Percentiles rank a stretch among this genome's conserved stretches.
Evolutionary conservation across 805 yeast genomes (phyloP).

Genomic region (Saturnispora hagleri): DNA sequence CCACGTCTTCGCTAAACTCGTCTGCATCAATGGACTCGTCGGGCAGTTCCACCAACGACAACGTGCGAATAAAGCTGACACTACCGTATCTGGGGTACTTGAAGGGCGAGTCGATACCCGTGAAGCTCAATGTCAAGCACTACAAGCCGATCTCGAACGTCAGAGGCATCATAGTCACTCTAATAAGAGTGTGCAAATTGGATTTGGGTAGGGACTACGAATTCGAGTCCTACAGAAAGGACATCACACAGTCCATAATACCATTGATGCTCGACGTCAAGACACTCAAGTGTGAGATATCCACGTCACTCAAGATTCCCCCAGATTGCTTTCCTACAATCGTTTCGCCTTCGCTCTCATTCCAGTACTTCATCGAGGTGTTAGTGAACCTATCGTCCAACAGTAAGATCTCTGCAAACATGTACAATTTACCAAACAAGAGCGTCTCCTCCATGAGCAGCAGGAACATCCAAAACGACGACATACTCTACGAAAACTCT

Average conservation of each 20-base stretch:
- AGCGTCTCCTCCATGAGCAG: background rate
- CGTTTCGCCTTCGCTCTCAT: conserved; percentile 58
- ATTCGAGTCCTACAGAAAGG: conserved; percentile 71
- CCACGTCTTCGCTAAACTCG: conserved; percentile 30
- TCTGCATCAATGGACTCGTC: conserved; percentile 24
- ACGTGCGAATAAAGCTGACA: conserved; percentile 29
- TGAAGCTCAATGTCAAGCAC: conserved; percentile 58
- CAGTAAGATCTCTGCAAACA: background rate
- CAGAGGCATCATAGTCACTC: conserved; percentile 67
- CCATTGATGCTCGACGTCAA: conserved; percentile 74
- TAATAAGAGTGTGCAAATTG: conserved; percentile 70
- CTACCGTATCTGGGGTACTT: conserved; percentile 62
- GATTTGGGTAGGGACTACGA: conserved; percentile 51
- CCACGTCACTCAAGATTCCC: conserved; percentile 63
- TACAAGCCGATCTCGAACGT: conserved; percentile 60
- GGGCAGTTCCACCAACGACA: conserved; percentile 9
- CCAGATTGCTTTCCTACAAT: conserved; percentile 83
- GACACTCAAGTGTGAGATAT: conserved; percentile 45
- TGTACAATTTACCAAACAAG: background rate
- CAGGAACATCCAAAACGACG: conserved; percentile 15
- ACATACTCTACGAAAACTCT: conserved; percentile 16
- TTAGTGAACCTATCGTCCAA: conserved; percentile 56
- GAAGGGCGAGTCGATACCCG: conserved; percentile 72
- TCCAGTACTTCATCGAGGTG: conserved; percentile 79
- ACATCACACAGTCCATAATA: conserved; percentile 63